Conservation (phyloP, 176 grass and related monocot species). For the Carex scoparia region DNA sequence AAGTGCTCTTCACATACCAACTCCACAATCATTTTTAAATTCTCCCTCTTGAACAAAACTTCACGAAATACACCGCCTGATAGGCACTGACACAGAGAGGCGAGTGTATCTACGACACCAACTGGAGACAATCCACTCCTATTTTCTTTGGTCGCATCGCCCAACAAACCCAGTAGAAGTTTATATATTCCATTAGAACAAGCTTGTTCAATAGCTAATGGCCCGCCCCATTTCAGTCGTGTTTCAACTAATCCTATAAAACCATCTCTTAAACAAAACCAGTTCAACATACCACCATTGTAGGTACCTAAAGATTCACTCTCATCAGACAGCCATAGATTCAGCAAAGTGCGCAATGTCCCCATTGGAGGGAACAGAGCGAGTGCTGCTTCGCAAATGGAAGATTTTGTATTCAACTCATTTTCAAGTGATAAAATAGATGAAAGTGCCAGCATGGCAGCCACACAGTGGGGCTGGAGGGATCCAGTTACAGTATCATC, state of each 20-base stretch:
- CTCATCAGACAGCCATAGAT: constrained; percentile 79
- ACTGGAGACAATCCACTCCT: constrained; percentile 72
- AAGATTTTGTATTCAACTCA: constrained; percentile 26
- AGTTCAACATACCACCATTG: constrained; percentile 63
- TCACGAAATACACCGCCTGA: constrained; percentile 71
- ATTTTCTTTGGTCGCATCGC: constrained; percentile 34
- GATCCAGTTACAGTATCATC: constrained; percentile 26
- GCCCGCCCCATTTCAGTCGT: constrained; percentile 77
- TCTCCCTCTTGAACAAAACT: constrained; percentile 67
- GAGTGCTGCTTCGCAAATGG: constrained; percentile 25
- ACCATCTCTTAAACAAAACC: constrained; percentile 72
- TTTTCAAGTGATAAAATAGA: constrained; percentile 28
- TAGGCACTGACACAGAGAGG: constrained; percentile 66
- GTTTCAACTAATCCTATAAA: constrained; percentile 68
- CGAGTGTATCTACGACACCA: constrained; percentile 68
- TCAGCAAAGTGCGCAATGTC: constrained; percentile 67
- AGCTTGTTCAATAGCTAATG: constrained; percentile 83
- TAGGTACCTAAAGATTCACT: constrained; percentile 56
- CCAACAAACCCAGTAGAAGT: constrained; percentile 66
- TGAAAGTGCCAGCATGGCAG: constrained; percentile 31
- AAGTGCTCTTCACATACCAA: constrained; percentile 67
- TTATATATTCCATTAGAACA: constrained; percentile 78
- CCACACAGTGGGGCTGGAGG: constrained; percentile 23
- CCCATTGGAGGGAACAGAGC: constrained; percentile 83
- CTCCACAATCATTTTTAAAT: constrained; percentile 61